phyloP scores from a whole-genome alignment of 306 rosid species.

The Mucuna pruriens region DNA sequence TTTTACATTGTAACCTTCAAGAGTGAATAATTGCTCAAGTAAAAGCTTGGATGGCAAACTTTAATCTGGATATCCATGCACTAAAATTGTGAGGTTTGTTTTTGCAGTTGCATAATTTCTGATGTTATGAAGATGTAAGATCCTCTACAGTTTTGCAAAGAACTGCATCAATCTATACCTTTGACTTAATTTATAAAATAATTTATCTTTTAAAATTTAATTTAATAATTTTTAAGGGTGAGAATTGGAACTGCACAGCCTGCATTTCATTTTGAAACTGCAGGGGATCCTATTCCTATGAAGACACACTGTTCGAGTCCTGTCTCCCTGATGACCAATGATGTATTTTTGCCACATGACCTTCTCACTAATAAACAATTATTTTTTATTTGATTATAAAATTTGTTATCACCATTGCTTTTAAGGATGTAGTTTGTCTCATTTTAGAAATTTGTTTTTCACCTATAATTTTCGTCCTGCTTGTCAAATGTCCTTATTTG shows the following conservation, averaged over 20 bases:
- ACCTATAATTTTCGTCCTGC: neutral
- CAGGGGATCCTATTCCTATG: no score
- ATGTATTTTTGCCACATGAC: neutral
- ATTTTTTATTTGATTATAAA: neutral
- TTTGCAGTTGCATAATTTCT: neutral
- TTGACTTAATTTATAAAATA: no score
- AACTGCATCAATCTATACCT: no score
- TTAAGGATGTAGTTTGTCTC: neutral
- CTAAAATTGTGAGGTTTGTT: neutral
- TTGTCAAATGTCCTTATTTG: neutral
- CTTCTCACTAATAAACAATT: neutral
- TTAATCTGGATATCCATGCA: neutral
- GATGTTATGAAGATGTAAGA: neutral
- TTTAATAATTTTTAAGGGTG: no score
- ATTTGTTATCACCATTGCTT: neutral
- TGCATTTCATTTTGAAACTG: no score
- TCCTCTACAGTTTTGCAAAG: no score
- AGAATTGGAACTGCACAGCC: no score
- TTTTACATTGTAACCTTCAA: conserved; percentile 1
- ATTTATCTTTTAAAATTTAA: no score
- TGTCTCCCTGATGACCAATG: neutral
- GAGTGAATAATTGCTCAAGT: neutral
- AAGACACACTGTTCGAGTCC: neutral
- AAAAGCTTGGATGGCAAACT: neutral
- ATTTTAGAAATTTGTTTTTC: neutral